Evolutionary conservation across 192 early-diverging fungal genomes (phyloP).

Genomic region (Chytriomyces hyalinus): DNA sequence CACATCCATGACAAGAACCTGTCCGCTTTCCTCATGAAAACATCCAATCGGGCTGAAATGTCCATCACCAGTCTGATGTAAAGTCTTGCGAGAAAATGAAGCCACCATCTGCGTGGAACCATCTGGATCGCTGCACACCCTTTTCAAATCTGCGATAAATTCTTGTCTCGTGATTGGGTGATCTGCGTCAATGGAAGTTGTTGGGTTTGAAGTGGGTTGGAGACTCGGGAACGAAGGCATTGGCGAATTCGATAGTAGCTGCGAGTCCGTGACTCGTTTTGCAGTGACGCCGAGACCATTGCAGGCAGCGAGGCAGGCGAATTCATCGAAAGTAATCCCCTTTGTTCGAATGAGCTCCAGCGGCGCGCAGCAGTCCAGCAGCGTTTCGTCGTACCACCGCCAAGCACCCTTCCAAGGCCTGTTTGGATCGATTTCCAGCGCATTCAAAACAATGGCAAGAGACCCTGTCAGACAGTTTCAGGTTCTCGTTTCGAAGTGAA

Average conservation of each 20-base stretch:
- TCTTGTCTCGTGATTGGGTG: constrained; percentile 62
- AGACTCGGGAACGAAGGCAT: not conserved
- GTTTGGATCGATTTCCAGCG: constrained; percentile 87
- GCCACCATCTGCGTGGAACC: constrained; percentile 79
- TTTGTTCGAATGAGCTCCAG: constrained; percentile 75
- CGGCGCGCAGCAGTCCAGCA: constrained; percentile 57
- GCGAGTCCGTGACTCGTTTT: constrained; percentile 64
- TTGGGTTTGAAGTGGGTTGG: not conserved
- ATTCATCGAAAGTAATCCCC: constrained; percentile 90
- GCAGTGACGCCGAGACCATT: constrained; percentile 77
- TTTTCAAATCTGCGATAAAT: constrained; percentile 77
- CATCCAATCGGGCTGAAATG: constrained; percentile 92
- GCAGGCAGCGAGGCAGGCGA: constrained; percentile 87
- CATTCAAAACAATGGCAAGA: constrained; percentile 89
- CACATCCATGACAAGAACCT: constrained; percentile 84
- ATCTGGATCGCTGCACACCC: constrained; percentile 70
- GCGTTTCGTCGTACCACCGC: constrained; percentile 76
- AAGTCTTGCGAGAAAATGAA: constrained; percentile 75
- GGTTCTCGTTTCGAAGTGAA: not conserved
- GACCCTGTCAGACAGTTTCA: not conserved
- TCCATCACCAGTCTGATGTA: constrained; percentile 92
- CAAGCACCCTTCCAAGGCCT: constrained; percentile 92
- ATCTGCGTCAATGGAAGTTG: not conserved
- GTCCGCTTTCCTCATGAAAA: constrained; percentile 73
- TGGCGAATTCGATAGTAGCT: not conserved